A percentile compares a stretch with the other conserved stretches of the same genome.
phyloP scores from a whole-genome alignment of 2,329 filamentous ascomycete species.

The Neoscytalidium dimidiatum region DNA sequence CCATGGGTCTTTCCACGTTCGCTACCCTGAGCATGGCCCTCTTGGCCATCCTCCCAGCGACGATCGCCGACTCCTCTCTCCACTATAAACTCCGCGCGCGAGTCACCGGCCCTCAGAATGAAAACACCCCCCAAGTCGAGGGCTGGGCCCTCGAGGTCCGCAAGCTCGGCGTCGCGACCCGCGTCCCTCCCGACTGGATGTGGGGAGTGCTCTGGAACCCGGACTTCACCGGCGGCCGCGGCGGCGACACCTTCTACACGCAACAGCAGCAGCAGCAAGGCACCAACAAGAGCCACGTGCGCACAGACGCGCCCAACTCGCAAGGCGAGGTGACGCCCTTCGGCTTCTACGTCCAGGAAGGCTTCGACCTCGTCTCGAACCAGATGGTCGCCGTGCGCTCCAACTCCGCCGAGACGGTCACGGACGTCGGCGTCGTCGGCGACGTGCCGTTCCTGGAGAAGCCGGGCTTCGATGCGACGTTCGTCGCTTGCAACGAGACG shows the following conservation, averaged over 20 bases:
- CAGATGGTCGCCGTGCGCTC: neutral
- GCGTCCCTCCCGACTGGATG: neutral
- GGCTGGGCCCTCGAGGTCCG: neutral
- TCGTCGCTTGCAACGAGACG: neutral
- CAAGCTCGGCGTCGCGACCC: neutral
- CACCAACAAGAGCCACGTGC: neutral
- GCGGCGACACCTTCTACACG: constrained; percentile 5
- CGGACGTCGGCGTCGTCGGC: neutral
- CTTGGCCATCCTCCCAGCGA: neutral
- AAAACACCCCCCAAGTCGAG: neutral
- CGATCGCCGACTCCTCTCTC: neutral
- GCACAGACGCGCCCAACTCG: neutral
- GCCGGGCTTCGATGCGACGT: neutral
- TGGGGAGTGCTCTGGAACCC: neutral
- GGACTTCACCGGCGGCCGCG: neutral
- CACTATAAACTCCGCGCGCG: neutral
- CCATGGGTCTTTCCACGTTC: neutral
- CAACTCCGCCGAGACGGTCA: neutral
- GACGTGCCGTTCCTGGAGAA: neutral
- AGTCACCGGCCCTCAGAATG: neutral
- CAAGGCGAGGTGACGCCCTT: neutral
- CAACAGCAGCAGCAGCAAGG: neutral
- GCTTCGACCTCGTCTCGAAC: neutral
- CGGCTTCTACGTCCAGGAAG: neutral
- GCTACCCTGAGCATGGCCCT: neutral